Evolutionary conservation across 768 basidiomycete genomes (phyloP).

Genomic region (Rhizopogon vinicolor): DNA sequence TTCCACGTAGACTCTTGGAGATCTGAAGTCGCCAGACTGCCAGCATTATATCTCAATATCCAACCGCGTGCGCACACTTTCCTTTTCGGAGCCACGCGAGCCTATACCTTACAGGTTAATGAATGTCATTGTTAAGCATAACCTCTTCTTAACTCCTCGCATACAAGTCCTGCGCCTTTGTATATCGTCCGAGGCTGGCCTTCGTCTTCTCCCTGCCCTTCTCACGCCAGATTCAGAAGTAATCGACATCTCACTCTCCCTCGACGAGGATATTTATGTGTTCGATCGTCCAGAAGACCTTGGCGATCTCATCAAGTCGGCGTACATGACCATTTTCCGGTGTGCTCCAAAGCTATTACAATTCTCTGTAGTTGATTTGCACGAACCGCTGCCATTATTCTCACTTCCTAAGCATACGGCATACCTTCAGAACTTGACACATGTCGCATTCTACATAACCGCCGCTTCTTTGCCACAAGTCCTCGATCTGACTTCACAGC

Average conservation of each 20-base stretch:
- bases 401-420: not conserved
- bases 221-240: not conserved
- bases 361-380: not conserved
- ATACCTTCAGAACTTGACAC: not conserved
- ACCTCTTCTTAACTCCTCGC: not conserved
- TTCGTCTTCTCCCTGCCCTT: not conserved
- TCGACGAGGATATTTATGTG: not conserved
- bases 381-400: not conserved
- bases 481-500: not conserved
- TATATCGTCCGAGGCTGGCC: not conserved
- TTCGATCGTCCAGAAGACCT: not conserved
- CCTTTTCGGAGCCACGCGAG: not conserved
- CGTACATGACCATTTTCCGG: not conserved
- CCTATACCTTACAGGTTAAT: not conserved
- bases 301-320: not conserved
- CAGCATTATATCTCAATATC: not conserved
- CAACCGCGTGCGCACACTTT: not conserved
- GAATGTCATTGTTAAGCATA: not conserved
- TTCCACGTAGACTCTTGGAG: not conserved
- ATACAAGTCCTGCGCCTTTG: not conserved
- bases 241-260: not conserved
- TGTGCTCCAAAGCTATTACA: not conserved
- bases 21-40: not conserved
- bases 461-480: not conserved
- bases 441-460: not conserved